These are phyloP conservation scores for Xylariaceae sp. DNA, from an alignment of 2,329 filamentous ascomycete species.

Conservation along the genomic window DNA sequence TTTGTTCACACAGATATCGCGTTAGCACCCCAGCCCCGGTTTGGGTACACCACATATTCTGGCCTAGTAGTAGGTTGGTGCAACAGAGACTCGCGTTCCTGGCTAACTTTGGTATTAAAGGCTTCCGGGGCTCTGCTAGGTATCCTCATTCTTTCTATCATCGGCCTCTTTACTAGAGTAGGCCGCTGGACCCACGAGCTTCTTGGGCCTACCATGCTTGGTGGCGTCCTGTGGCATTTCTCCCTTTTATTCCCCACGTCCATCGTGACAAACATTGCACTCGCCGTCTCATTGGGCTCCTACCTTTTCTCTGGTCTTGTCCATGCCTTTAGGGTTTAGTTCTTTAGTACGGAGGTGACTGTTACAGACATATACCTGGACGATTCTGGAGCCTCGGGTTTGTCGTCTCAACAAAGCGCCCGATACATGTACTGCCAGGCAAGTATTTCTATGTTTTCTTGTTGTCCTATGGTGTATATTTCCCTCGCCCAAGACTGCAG, in stretches of 20 bases:
- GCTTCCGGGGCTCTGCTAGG: background rate
- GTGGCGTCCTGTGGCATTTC: constrained; percentile 1
- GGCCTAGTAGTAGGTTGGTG: background rate
- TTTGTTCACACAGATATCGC: background rate
- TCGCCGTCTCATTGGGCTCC: background rate
- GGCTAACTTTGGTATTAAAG: too few relatives aligned
- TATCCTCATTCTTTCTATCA: background rate
- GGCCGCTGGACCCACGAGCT: too few relatives aligned
- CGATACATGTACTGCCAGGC: background rate
- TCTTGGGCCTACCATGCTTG: background rate
- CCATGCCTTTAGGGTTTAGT: background rate
- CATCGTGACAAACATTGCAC: background rate
- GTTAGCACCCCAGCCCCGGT: too few relatives aligned
- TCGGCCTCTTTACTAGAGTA: background rate
- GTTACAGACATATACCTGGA: background rate
- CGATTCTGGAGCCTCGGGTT: background rate
- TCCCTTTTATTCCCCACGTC: background rate
- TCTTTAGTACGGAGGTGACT: background rate
- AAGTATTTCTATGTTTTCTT: constrained; percentile 4
- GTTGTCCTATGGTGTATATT: too few relatives aligned
- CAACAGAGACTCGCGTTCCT: background rate
- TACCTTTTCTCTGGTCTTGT: background rate
- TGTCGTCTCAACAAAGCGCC: too few relatives aligned
- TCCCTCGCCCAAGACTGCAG: too few relatives aligned
- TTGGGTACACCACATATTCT: too few relatives aligned